Base-by-base conservation (phyloP, 176 grass and related monocot genomes). In the Oryza nivara region DNA sequence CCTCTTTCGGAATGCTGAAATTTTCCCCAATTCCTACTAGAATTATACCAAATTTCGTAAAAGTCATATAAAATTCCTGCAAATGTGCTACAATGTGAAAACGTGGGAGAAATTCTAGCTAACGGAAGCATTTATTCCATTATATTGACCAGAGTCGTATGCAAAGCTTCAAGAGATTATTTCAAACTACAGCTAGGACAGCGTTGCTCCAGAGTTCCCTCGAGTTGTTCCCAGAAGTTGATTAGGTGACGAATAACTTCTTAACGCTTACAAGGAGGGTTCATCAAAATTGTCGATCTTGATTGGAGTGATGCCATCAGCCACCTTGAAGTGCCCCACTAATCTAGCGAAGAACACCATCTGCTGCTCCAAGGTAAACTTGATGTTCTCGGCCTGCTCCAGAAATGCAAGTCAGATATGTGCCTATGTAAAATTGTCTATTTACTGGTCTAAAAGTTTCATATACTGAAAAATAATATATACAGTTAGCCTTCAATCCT, bases 321-420 rank as follows among this genome's bases (percentile, higher is more conserved):
- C 93, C 17, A 93, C 96, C 73, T 93, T 77, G 65, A 95, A 98
- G 4, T 91, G 86, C 16, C 96, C 92, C 9, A 98, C 92, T 56
- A 87, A 45, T 28, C 92, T 76, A 44, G 92, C 92, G 82, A 95
- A 93, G 66, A 98, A 95, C 56, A 95, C 9, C 96, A 98, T 95
- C 84, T 88, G 83, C 61, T 98, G 96, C 89, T 95, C 96, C 83
- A 98, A 79, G 20, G 92, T 98, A 47, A 98, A 95, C 83, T 92
- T 93, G 75, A 98, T 98, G 76, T 98, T 95, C 75, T 93, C 89
- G 25, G 96, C 89, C 96, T 98, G 93, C 67, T 86, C 64, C 71
- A 89, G 41, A 74, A 85, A 75, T 7, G 15, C 48, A 30, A 6
- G 16, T 76, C 61, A 74, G 38, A 15, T 70, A 11, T 69, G 19